A percentile compares a stretch with the other conserved stretches of the same genome.
These are phyloP conservation scores for Ceratocystis colombiana DNA, from an alignment of 2,329 filamentous ascomycete genomes.

Conservation along the genomic window DNA sequence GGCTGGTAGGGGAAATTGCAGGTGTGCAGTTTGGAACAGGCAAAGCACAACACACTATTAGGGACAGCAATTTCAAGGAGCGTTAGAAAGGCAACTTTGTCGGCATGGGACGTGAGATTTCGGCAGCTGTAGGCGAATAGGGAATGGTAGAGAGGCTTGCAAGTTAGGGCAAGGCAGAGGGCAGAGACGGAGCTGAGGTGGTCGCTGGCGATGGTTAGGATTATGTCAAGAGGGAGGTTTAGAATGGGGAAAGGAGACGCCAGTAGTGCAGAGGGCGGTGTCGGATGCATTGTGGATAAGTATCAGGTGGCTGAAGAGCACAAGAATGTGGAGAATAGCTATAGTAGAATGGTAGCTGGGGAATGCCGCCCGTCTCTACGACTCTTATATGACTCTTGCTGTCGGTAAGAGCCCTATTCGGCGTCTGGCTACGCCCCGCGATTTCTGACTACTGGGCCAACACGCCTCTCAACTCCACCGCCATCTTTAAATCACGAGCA, in stretches of 20 bases:
- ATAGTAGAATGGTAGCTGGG: background rate
- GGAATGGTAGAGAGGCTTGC: constrained; percentile 13
- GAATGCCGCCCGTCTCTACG: background rate
- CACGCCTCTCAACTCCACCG: background rate
- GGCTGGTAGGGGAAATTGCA: background rate
- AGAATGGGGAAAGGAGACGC: constrained; percentile 15
- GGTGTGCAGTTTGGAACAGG: constrained; percentile 20
- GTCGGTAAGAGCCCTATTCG: background rate
- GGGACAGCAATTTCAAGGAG: constrained; percentile 13
- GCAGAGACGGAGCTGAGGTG: constrained; percentile 14
- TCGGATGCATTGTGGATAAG: background rate
- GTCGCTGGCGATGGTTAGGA: constrained; percentile 13
- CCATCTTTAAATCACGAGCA: background rate
- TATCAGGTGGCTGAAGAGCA: background rate
- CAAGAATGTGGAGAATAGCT: background rate
- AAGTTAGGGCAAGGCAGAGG: constrained; percentile 11
- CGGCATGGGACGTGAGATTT: background rate
- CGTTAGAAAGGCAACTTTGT: constrained; percentile 16
- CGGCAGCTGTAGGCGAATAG: background rate
- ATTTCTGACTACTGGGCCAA: background rate
- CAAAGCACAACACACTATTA: constrained; percentile 13
- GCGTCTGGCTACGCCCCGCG: background rate
- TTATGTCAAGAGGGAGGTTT: constrained; percentile 22
- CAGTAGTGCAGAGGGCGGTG: background rate
- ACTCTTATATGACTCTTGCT: background rate